phyloP scores from a whole-genome alignment of 1,284 basidiomycete species.

The Trametes pubescens region DNA sequence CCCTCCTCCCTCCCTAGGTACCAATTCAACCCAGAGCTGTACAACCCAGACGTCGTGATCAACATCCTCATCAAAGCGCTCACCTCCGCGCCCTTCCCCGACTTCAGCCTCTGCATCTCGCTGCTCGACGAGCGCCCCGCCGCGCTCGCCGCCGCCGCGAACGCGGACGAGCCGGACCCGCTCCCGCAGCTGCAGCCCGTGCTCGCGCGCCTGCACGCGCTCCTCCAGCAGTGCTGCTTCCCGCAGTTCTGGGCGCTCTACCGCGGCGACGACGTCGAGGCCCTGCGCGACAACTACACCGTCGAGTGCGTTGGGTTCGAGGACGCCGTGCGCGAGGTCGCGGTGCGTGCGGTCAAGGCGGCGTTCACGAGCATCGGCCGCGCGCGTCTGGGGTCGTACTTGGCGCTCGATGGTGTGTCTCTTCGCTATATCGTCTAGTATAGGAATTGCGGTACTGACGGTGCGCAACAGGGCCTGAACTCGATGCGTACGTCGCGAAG shows the following conservation, averaged over 20 bases:
- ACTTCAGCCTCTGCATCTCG: slow-evolving; percentile 94
- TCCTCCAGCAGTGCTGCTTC: slow-evolving; percentile 90
- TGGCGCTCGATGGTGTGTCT: slow-evolving; percentile 70
- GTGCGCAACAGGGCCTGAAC: slow-evolving; percentile 56
- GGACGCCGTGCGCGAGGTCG: slow-evolving; percentile 79
- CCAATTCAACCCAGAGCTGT: slow-evolving; percentile 95
- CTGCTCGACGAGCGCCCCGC: slow-evolving; percentile 81
- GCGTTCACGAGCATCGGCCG: slow-evolving; percentile 81
- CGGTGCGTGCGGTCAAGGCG: slow-evolving; percentile 78
- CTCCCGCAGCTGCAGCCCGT: slow-evolving; percentile 79
- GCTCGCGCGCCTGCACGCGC: slow-evolving; percentile 77
- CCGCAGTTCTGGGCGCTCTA: slow-evolving; percentile 88
- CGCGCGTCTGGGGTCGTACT: slow-evolving; percentile 75
- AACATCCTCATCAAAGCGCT: slow-evolving; percentile 96
- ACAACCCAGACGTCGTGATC: slow-evolving; percentile 92
- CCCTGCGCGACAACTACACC: slow-evolving; percentile 85
- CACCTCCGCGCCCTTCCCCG: slow-evolving; percentile 83
- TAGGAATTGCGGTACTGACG: neutral
- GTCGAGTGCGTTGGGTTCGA: slow-evolving; percentile 86
- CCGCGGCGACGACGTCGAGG: slow-evolving; percentile 70
- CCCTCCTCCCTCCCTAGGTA: slow-evolving; percentile 63
- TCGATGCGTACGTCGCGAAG: slow-evolving; percentile 72
- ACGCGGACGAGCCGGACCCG: slow-evolving; percentile 82
- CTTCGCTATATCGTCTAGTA: slow-evolving; percentile 4
- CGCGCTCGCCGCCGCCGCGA: slow-evolving; percentile 47